Evolutionary conservation across 2,329 filamentous ascomycete genomes (phyloP), one percentile per base, ranked within the genome.

Genomic region (Diplodia scrobiculata): DNA sequence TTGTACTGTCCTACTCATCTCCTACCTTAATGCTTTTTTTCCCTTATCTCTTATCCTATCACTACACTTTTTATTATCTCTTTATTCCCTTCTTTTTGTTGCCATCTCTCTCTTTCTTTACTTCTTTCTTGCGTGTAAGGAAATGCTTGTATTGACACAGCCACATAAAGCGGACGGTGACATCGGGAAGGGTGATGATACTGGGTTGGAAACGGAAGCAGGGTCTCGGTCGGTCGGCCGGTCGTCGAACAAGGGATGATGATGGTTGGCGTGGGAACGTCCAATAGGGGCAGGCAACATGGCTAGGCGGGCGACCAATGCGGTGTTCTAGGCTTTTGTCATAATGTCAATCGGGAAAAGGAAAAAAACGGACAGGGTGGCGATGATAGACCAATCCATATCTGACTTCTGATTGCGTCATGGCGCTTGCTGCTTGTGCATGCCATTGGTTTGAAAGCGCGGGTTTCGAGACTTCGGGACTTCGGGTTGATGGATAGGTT

Each of bases 341-440:
- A 60, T 60, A 34, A 60, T 60, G 34, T 10, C 25, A 25, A 25
- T 25, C 41, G 58, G 58, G 27, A 58, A 58, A 29, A 55, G n/a
- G 17, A 14, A 19, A 47, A 27, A 36, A 36, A 36, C 34, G 9
- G 34, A 25, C 25, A 1, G 19, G 9, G 19, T 32, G 55, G 32
- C 58, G 27, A 38, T 41, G 45, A 59, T 66, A 66, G 64, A 66
- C 64, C 41, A 66, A 66, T 60, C 64, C 64, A 60, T 60, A 51
- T 66, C 45, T 41, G 64, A 66, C 64, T 66, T 66, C 54, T 51
- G 53, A 45, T 52, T 59, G 59, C 36, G 11, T 25, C 14, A 45
- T 19, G n/a, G 41, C 3, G 13, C 14, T 17, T 25, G 11, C 25
- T 27, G 50, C 21, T 21, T 11, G 7, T 11, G 1, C 5, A 27